Base-by-base conservation (phyloP, 2,329 filamentous ascomycete species). In the Beauveria scarabaeidicola region DNA sequence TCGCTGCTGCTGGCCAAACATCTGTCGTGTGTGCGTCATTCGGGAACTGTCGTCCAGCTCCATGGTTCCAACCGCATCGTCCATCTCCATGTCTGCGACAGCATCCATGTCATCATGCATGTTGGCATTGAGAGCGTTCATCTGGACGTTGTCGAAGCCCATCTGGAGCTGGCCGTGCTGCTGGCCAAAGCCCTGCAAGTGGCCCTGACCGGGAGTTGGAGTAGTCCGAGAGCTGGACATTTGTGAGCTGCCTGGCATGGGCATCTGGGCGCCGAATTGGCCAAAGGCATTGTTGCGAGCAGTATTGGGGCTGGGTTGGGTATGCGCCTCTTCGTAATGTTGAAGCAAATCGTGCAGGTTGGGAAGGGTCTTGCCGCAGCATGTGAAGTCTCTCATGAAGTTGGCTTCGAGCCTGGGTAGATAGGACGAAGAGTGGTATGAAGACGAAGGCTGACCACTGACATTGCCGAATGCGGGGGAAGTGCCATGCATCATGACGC, bases 301-400 rank as follows among this genome's bases (percentile, higher is more conserved):
- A 13, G 70, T 67, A 40, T 77, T 74, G 8, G 76, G 74, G 63
- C 77, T 77, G 63, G 88, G 81, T 64, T 89, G 86, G 17, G 91
- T 93, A 73, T 99, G 94, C 59, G 88, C 85, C 75, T 97, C 93
- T 74, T 99, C 94, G 71, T 97, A 99, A 73, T 99, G 94, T 70
- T 96, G 91, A 51, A 99, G 79, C 51, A 99, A 81, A 70, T 97
- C 94, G 75, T 99, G 94, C 66, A 99, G 83, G 54, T 92, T 95
- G 25, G 92, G 89, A 65, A 97, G 82, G 36, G 88, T 93, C 68
- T 90, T 84, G 68, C 91, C 91, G 75, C 94, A 99, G 77, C 94
- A 99, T 56, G 88, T 88, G 75, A 97, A 97, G 76, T 97, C 92
- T 74, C 88, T 88, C 90, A 97, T 95, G 73, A 97, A 99, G 70